Evolutionary conservation across 164 flowering plant species (phyloP), one percentile per base, ranked within the genome.

Genomic region (Vitis amurensis): DNA sequence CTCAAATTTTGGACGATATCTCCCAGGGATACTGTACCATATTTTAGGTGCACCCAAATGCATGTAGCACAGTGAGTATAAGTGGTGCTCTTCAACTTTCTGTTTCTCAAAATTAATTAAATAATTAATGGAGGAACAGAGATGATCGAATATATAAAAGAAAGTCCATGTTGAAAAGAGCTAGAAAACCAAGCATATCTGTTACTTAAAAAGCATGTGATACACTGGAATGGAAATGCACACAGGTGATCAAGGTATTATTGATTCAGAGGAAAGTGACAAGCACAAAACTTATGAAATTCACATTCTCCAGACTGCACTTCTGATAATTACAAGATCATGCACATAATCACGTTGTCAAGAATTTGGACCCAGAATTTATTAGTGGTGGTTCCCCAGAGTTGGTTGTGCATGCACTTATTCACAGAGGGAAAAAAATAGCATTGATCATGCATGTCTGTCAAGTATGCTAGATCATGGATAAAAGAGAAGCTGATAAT

Each of bases 11-110:
- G 60, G 27, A 14, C 55, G 50, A 68, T 73, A 73, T 66, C 55
- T 69, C 19, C 79, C 83, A 0, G 93, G 81, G 50, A 82, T 50
- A 29, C 78, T 64, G 68, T 84, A 81, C 87, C 90, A 87, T n/a
- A 87, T 53, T 78, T 72, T 87, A 17, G 88, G 90, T 57, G 78
- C 74, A 68, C 93, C 90, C 60, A 77, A 48, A 69, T 87, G 93
- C 80, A 78, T 50, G 69, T 87, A 89, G 47, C 55, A 68, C 55
- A 89, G 69, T 9, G 83, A 78, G 63, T 81, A 87, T 47, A 87
- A 77, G 68, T 77, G 79, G 70, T 85, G 85, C 30, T 85, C 88
- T 79, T 85, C 87, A 71, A 71, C 75, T 74, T 77, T 77, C 89
- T 87, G 85, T 50, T 69, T 60, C 14, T 44, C 74, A 68, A 73